A percentile compares a stretch with the other conserved stretches of the same genome.
These are phyloP conservation scores for Herpetospermum pedunculosum DNA, from an alignment of 306 rosid species.

Conservation along the genomic window DNA sequence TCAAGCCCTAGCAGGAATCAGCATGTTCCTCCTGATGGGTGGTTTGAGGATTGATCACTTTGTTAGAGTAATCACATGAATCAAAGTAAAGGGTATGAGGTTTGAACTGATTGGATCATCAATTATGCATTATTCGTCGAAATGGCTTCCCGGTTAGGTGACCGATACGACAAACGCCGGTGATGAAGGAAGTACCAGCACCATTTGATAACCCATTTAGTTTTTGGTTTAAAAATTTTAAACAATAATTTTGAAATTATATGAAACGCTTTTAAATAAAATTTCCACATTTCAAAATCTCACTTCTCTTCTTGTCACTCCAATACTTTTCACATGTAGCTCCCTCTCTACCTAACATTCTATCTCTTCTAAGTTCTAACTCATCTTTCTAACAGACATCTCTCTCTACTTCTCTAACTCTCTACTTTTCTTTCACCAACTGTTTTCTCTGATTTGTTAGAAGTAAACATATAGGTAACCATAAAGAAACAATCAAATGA, in stretches of 20 bases:
- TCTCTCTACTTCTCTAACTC: neutral
- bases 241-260: too few relatives aligned
- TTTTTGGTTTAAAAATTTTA: too few relatives aligned
- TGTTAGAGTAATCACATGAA: slow-evolving; percentile 85
- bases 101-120: slow-evolving; percentile 73
- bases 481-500: neutral
- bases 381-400: neutral
- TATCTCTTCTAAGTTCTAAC: neutral
- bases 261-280: too few relatives aligned
- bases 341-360: neutral
- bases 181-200: slow-evolving; percentile 49
- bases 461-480: neutral
- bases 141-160: slow-evolving; percentile 73
- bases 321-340: neutral
- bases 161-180: slow-evolving; percentile 21
- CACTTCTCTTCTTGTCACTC: neutral
- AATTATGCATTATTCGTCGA: slow-evolving; percentile 66
- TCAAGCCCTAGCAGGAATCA: slow-evolving; percentile 74
- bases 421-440: neutral
- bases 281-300: neutral
- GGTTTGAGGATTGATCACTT: slow-evolving; percentile 99
- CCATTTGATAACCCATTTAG: neutral
- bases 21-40: slow-evolving; percentile 90
- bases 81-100: slow-evolving; percentile 91
- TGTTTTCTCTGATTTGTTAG: neutral